Evolutionary conservation across 1,284 basidiomycete genomes (phyloP), one percentile per base, ranked within the genome.

Genomic region (Pulveroboletus sp.): DNA sequence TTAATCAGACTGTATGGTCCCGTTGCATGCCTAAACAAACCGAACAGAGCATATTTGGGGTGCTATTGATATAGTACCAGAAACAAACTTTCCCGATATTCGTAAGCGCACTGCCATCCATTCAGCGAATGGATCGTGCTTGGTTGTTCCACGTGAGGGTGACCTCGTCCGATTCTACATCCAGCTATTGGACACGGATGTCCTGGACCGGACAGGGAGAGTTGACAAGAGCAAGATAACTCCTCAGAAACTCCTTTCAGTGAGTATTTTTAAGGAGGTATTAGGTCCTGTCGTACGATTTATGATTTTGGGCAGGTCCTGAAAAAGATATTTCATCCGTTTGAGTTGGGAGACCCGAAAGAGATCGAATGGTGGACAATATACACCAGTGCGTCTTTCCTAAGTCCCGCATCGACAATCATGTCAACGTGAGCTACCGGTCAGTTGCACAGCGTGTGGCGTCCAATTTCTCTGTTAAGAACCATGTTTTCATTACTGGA

Each of bases 11-110:
- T n/a, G 18, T 38, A 5, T 42, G 7, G 31, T 40, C 51, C 15
- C 3, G 5, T 17, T 18, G 18, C 6, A n/a, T 39, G 35, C 31
- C 39, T 59, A 31, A 49, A 38, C 20, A 29, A 49, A 28, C 25
- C 17, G 12, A 39, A 46, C 56, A 75, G 85, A 92, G 56, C 87
- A 81, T 58, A 80, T 91, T 26, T 93, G 90, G 91, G 91, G 91
- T 22, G 90, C 92, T 11, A 73, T 91, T 25, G 89, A 92, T 71
- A 78, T 86, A 56, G 65, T 84, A 22, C 86, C 86, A 1, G 78
- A 83, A 20, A 91, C 89, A 15, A 78, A 92, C 69, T 91, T 94
- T 67, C 92, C 93, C 0, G 92, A 95, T 71, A 86, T 91, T 60
- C 85, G 92, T 31, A 88, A 85, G 62, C 78, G 78, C 59, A 80